Evolutionary conservation across 1,284 basidiomycete genomes (phyloP), one percentile per base, ranked within the genome.

Genomic region (Taiwanofungus camphoratus): DNA sequence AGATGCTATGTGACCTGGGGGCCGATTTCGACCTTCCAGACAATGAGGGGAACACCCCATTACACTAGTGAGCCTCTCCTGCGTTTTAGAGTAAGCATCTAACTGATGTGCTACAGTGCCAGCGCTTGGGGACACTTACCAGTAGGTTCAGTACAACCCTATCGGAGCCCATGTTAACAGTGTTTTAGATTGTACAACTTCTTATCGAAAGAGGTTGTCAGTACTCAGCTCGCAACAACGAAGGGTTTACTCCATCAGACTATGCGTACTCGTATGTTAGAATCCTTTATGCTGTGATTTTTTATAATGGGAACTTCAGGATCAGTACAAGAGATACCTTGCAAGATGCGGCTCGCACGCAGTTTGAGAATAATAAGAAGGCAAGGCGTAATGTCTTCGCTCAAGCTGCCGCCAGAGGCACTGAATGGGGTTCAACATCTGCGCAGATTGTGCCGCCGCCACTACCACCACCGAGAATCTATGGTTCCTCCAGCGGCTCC

Each of bases 11-110:
- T 58, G 91, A 94, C 60, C 65, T 90, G 15, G 90, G 84, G 3
- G 92, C 92, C 12, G 92, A 96, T 63, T 72, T 87, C 46, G 86
- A 95, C 64, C 67, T 95, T 40, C 74, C 91, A 7, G 93, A 97
- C 67, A 78, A 91, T 45, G 80, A 87, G 62, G 94, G 94, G 23
- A 95, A 96, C 58, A 90, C 92, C 1, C 84, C 94, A 12, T 66
- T 97, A 41, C 94, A 98, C 62, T 93, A 92, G 89, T 92, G 59
- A 65, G 86, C 71, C 22, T 13, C 16, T 32, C 42, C 18, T 33
- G 29, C 35, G 30, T 21, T 27, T 30, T 34, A 38, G 32, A 21
- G 42, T 26, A 32, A 26, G 23, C 15, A n/a, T 20, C 27, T 34
- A 39, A 49, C 55, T 51, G 30, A 53, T 31, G 27, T 42, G 41